Evolutionary conservation across 306 rosid species (phyloP), one percentile per base, ranked within the genome.

Genomic region (Casuarina glauca): DNA sequence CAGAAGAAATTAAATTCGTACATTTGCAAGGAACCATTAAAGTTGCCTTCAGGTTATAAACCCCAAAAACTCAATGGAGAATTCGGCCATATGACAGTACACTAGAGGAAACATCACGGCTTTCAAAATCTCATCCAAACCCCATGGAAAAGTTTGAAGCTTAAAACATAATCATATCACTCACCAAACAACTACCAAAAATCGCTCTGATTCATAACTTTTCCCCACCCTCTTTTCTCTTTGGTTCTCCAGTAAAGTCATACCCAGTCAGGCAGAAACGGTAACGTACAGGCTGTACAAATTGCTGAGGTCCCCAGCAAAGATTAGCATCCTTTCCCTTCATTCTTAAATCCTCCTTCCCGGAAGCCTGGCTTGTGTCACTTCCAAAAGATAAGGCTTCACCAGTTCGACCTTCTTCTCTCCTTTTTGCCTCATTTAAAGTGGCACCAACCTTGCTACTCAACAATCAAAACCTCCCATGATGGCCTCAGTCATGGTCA

Each of bases 211-310:
- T 45, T 55, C 16, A 61, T 51, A 3, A 32, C 54, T 64, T 64
- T 53, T 16, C 54, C 15, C 51, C 78, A 10, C 36, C 41, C 17
- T 60, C 72, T 11, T 41, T 46, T 39, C 32, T 46, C 4, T 50
- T 67, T 42, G 32, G 10, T 51, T 75, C 52, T 74, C 74, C 75
- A 76, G 68, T 45, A 77, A 86, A 64, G 96, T 87, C 86, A 85
- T 80, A 70, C 88, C 91, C 80, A 85, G 80, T 84, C 76, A 86
- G 81, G 75, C 72, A 75, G 74, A 81, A 83, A 73, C 50, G 82
- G 77, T 64, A 78, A 79, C 83, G 84, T 88, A 87, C 90, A 86
- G 76, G 64, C 85, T 54, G 74, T 81, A 76, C 82, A 82, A 39
- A 87, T 50, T 42, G 74, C 66, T 63, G 53, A 76, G 88, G 82